phyloP scores from a whole-genome alignment of 2,329 filamentous ascomycete species.

The Fusarium pseudoanthophilum region DNA sequence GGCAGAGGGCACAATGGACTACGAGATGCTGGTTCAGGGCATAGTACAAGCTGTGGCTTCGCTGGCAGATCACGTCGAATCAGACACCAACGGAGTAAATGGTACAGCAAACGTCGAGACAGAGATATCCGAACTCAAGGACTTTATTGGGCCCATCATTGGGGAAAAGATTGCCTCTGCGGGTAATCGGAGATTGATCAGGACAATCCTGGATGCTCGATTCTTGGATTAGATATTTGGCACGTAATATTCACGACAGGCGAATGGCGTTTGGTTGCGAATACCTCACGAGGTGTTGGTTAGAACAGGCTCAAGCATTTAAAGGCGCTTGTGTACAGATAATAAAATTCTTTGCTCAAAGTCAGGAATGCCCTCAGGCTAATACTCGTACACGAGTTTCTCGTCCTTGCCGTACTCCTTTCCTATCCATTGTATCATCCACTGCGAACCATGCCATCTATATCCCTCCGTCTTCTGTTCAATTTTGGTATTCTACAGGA shows the following conservation, averaged over 20 bases:
- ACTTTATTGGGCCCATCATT: slow-evolving; percentile 66
- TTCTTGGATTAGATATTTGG: slow-evolving; percentile 56
- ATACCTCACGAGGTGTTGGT: slow-evolving; percentile 30
- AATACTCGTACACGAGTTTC: slow-evolving; percentile 38
- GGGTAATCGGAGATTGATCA: slow-evolving; percentile 60
- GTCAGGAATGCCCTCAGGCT: slow-evolving; percentile 35
- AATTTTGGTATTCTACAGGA: slow-evolving; percentile 52
- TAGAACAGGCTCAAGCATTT: slow-evolving; percentile 27
- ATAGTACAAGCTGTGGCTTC: slow-evolving; percentile 64
- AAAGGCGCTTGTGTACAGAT: slow-evolving; percentile 32
- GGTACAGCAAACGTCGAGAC: slow-evolving; percentile 49
- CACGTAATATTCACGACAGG: slow-evolving; percentile 11
- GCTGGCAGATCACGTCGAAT: slow-evolving; percentile 50
- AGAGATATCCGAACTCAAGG: slow-evolving; percentile 59
- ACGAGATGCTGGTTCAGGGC: slow-evolving; percentile 66
- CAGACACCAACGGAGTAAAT: slow-evolving; percentile 54
- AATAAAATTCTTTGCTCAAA: slow-evolving; percentile 41
- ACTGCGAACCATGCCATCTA: slow-evolving; percentile 5
- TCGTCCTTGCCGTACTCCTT: slow-evolving; percentile 15
- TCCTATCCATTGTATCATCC: slow-evolving; percentile 28
- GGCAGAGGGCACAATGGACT: slow-evolving; percentile 61
- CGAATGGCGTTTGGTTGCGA: slow-evolving; percentile 44
- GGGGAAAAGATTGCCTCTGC: slow-evolving; percentile 60
- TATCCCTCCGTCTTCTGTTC: not conserved
- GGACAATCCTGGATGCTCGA: slow-evolving; percentile 65